Base-by-base conservation (phyloP, 2,329 filamentous ascomycete species). In the Tolypocladium sp. region DNA sequence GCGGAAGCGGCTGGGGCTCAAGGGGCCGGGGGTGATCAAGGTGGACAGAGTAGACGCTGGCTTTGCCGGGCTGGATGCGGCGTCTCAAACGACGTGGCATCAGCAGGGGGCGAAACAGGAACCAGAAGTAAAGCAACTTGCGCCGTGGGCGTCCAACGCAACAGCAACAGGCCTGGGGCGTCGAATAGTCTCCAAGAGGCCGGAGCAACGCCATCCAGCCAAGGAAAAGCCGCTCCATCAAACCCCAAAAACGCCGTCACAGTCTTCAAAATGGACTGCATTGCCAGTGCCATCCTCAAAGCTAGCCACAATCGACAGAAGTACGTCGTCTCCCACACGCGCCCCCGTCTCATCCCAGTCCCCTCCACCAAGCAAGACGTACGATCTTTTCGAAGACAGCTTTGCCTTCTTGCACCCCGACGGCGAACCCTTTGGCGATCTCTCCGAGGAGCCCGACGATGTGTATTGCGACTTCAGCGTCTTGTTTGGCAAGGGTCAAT, bases 381-480 rank as follows among this genome's bases (percentile, higher is more conserved):
- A 76, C 27, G 71, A 74, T 17, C 65, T 71, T 37, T 72, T 74
- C 17, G 78, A 82, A 35, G 78, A 82, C 41, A 76, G 77, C 58
- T 73, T 77, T 33, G 76, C 80, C 6, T 82, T 81, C 56, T 78
- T 80, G 1, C 74, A 75, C 22, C 70, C 73, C 12, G 76, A 77
- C 49, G 76, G 79, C 38, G 76, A 76, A n/a, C 74, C 74, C 42
- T 72, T 73, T 38, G 80, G 81, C 46, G 71, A 74, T 22, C 49
- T 56, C 25, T 64, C 62, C 12, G 77, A 79, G 42, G 79, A 80
- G 41, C 66, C 74, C 38, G 80, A 80, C 27, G 76, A 80, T 41
- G 78, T 84, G 44, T 83, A 83, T 61, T 79, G 79, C 15, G 80
- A 84, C 61, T 83, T 84, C 60, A 75, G 79, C 6, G 74, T 79